A percentile compares a stretch with the other conserved stretches of the same genome.
These are phyloP conservation scores for Rhodosporidiobolus odoratus DNA, from an alignment of 768 basidiomycete species.

Conservation along the genomic window DNA sequence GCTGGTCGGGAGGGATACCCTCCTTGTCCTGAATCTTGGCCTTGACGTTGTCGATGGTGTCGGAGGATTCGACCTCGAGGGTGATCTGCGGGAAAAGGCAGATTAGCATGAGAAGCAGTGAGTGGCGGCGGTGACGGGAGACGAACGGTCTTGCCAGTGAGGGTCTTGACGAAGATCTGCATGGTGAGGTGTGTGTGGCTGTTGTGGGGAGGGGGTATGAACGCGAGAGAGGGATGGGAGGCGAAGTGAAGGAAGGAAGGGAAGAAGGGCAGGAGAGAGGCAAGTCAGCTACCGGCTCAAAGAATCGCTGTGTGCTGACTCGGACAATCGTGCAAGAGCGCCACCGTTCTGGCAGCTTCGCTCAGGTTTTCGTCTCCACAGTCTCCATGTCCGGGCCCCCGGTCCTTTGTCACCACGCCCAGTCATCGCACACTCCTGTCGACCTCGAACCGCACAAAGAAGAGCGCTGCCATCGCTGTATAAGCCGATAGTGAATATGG, in stretches of 20 bases:
- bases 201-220: not conserved
- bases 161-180: constrained; percentile 77
- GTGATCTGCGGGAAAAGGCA: constrained; percentile 55
- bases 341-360: too few species aligned
- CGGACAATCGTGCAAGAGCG: too few species aligned
- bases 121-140: constrained; percentile 56
- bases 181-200: constrained; percentile 43
- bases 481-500: too few species aligned
- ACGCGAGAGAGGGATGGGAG: not conserved
- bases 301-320: too few species aligned
- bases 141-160: constrained; percentile 68
- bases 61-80: constrained; percentile 82
- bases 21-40: constrained; percentile 93
- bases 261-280: not conserved
- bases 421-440: too few species aligned
- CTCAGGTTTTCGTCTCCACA: too few species aligned
- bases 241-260: not conserved
- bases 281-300: too few species aligned
- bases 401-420: too few species aligned
- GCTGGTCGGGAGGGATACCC: constrained; percentile 86
- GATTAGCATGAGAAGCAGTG: constrained; percentile 56
- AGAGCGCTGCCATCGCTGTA: too few species aligned
- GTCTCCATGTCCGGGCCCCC: too few species aligned
- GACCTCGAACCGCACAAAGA: too few species aligned
- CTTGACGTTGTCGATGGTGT: constrained; percentile 93